Evolutionary conservation across 805 yeast genomes (phyloP), one percentile per base, ranked within the genome.

Genomic region (Zygosaccharomyces rouxii): DNA sequence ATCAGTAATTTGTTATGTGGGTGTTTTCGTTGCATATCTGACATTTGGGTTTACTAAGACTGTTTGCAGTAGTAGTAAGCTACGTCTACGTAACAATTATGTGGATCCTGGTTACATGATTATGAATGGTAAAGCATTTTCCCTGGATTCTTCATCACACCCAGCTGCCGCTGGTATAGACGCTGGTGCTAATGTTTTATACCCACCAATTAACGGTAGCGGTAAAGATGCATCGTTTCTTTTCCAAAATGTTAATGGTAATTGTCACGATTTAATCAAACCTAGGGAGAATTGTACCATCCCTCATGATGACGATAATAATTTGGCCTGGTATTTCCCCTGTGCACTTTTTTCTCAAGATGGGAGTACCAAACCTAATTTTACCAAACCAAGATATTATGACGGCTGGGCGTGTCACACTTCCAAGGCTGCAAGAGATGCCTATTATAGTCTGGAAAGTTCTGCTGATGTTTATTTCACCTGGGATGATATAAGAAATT

Each of bases 281-380:
- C 95, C 97, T 40, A 79, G 79, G 54, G 78, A 70, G 3, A 77
- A 83, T 60, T 78, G 86, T 57, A 58, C 84, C 0, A 90, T 90
- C 50, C 97, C 97, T 1, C 68, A 72, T 52, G 73, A 78, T 48
- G 74, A 70, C 35, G 77, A 78, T 28, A 82, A 78, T 21, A 74
- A 78, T 26, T 66, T 92, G 56, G 97, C 95, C 14, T 90, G 97
- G 96, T 94, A 94, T 69, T 89, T 90, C 84, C 98, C 99, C 3
- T 94, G 99, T 72, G 81, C 83, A 57, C 52, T 86, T 28, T 71
- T 79, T 46, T 68, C 71, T 37, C 84, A 80, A 56, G 87, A 88
- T 63, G 96, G 96, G 4, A 75, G 94, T 1, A 67, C 86, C 2
- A 48, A 68, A 25, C 86, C 87, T 35, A 86, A 86, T 63, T 76